Percentiles rank a stretch among this genome's conserved stretches.
These are phyloP conservation scores for Artemisia annua DNA, from an alignment of 129 eudicot species.

Conservation along the genomic window DNA sequence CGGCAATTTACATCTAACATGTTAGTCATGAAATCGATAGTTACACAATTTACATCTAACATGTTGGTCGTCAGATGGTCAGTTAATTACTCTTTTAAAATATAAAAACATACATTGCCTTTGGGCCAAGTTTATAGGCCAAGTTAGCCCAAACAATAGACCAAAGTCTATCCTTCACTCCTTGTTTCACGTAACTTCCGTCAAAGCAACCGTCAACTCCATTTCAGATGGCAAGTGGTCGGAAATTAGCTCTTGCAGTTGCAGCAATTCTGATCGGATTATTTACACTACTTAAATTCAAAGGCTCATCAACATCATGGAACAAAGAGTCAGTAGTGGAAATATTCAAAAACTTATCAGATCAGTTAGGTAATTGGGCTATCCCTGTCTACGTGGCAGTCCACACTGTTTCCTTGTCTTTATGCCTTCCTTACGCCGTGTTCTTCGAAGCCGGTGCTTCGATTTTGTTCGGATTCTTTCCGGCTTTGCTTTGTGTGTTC, in stretches of 20 bases:
- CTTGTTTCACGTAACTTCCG: too few species aligned
- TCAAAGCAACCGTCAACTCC: neutral
- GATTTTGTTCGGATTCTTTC: constrained; percentile 81
- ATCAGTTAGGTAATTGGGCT: constrained; percentile 84
- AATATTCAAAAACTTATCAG: constrained; percentile 49
- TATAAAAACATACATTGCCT: too few species aligned
- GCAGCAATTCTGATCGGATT: constrained; percentile 13
- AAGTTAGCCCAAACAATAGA: too few species aligned
- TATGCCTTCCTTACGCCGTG: constrained; percentile 85
- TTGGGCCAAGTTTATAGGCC: too few species aligned
- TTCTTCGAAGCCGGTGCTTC: constrained; percentile 97
- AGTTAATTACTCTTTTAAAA: too few species aligned
- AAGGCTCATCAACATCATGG: constrained; percentile 10
- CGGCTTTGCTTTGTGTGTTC: constrained; percentile 86
- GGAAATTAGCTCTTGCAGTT: constrained; percentile 19
- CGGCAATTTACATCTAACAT: too few species aligned
- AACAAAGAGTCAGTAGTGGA: constrained; percentile 46
- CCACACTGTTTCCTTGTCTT: constrained; percentile 70
- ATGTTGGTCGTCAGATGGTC: too few species aligned
- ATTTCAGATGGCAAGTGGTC: constrained; percentile 24
- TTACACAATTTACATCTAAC: too few species aligned
- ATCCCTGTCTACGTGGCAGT: constrained; percentile 80
- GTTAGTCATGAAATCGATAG: too few species aligned
- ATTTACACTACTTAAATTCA: constrained; percentile 25
- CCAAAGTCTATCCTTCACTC: too few species aligned